Evolutionary conservation across 495 filamentous ascomycete genomes (phyloP).

Genomic region (Xeromyces bisporus): DNA sequence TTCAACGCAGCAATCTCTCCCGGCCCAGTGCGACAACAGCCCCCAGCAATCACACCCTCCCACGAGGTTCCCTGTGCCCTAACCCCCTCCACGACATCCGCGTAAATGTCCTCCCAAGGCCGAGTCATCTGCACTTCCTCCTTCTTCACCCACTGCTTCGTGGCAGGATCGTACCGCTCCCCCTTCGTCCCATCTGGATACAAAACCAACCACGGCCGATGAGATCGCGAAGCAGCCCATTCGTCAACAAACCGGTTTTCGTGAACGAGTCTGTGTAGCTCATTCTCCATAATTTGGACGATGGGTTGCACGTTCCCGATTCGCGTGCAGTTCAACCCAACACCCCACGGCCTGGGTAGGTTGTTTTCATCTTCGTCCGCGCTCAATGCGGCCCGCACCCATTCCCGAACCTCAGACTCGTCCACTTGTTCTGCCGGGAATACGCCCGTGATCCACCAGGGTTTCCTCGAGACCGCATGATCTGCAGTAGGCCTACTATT

Average conservation of each 20-base stretch:
- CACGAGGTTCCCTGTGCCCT: background rate
- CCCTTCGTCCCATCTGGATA: constrained; percentile 57
- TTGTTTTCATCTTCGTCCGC: background rate
- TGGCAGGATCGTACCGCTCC: constrained; percentile 44
- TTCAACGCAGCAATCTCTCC: background rate
- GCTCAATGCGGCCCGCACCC: constrained; percentile 16
- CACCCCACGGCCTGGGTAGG: constrained; percentile 34
- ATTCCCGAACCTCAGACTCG: constrained; percentile 10
- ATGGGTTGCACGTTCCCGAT: constrained; percentile 33
- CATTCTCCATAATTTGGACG: constrained; percentile 27
- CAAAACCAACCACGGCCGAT: constrained; percentile 35
- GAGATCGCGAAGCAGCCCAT: constrained; percentile 7
- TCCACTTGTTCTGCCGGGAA: constrained; percentile 39
- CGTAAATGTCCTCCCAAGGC: constrained; percentile 1
- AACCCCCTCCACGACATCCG: background rate
- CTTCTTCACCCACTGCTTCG: constrained; percentile 36
- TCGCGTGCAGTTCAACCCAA: constrained; percentile 53
- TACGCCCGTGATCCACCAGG: constrained; percentile 46
- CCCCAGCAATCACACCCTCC: background rate
- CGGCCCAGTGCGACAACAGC: background rate
- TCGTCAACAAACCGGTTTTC: constrained; percentile 12
- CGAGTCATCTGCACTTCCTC: background rate
- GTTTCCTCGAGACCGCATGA: constrained; percentile 4
- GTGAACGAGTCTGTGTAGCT: constrained; percentile 14
- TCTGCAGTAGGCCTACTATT: too few relatives aligned